Conservation (phyloP, 2,329 filamentous ascomycete genomes). For the Hypoxylon sp. region DNA sequence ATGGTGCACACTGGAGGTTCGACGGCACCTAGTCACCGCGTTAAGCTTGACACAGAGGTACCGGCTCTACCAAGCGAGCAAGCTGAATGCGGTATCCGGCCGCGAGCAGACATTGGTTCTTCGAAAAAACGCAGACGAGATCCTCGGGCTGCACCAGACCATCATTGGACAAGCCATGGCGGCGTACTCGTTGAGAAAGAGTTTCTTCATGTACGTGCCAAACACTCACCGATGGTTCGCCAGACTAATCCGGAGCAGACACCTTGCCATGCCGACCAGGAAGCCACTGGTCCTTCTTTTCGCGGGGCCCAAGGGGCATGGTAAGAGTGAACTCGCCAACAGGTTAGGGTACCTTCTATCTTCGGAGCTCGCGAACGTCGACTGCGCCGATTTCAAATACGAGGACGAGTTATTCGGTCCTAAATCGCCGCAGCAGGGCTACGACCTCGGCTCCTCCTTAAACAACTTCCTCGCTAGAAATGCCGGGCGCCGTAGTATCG, state of each 20-base stretch:
- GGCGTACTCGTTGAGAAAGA: slow-evolving; percentile 28
- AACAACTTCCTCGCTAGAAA: slow-evolving; percentile 61
- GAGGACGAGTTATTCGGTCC: slow-evolving; percentile 59
- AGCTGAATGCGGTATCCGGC: slow-evolving; percentile 14
- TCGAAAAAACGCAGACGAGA: slow-evolving; percentile 29
- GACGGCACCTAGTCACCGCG: slow-evolving; percentile 14
- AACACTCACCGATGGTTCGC: not conserved
- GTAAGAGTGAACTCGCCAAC: slow-evolving; percentile 61
- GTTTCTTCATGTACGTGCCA: slow-evolving; percentile 36
- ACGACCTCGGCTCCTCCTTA: slow-evolving; percentile 54
- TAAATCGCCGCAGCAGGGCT: slow-evolving; percentile 49
- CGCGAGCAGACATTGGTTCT: slow-evolving; percentile 28
- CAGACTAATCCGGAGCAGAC: slow-evolving; percentile 37
- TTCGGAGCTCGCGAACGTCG: slow-evolving; percentile 53
- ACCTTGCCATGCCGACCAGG: slow-evolving; percentile 48
- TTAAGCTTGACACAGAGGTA: slow-evolving; percentile 45
- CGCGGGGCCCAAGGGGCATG: slow-evolving; percentile 60
- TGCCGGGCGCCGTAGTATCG: slow-evolving; percentile 53
- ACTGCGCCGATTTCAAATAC: slow-evolving; percentile 54
- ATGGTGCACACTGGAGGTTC: slow-evolving; percentile 34
- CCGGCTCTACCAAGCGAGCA: slow-evolving; percentile 35
- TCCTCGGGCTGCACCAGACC: slow-evolving; percentile 35
- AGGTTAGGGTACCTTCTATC: slow-evolving; percentile 56
- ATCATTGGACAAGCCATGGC: slow-evolving; percentile 43
- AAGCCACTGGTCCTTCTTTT: slow-evolving; percentile 58